A percentile compares a stretch with the other conserved stretches of the same genome.
phyloP scores from a whole-genome alignment of 306 rosid genomes.

The Pterocarpus santalinus region DNA sequence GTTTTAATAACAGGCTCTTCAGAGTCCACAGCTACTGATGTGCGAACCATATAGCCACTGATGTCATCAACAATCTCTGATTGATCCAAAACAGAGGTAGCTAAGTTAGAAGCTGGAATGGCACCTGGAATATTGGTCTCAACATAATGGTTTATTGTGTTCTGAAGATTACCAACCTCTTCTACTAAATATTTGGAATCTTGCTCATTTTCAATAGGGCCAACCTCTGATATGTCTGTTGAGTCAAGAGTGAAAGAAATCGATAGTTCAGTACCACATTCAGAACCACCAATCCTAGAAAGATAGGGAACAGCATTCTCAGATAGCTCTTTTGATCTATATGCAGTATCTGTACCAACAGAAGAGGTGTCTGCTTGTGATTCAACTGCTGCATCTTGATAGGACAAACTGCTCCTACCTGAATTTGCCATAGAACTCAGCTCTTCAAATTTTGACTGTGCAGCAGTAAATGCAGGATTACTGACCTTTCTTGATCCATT shows the following conservation, averaged over 20 bases:
- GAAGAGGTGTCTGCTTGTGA: slow-evolving; percentile 54
- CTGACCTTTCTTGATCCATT: slow-evolving; percentile 71
- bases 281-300: slow-evolving; percentile 76
- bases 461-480: slow-evolving; percentile 76
- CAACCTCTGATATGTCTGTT: slow-evolving; percentile 74
- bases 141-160: slow-evolving; percentile 40
- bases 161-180: slow-evolving; percentile 53
- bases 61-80: slow-evolving; percentile 53
- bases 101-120: slow-evolving; percentile 45
- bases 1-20: slow-evolving; percentile 48
- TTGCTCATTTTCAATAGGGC: slow-evolving; percentile 61
- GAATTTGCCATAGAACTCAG: slow-evolving; percentile 59
- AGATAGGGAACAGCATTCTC: slow-evolving; percentile 59
- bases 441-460: slow-evolving; percentile 83
- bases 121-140: slow-evolving; percentile 47
- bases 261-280: slow-evolving; percentile 84
- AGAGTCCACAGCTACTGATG: slow-evolving; percentile 52
- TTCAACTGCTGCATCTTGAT: slow-evolving; percentile 63
- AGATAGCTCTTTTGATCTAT: slow-evolving; percentile 58
- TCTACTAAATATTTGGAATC: slow-evolving; percentile 62
- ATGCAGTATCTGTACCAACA: slow-evolving; percentile 50
- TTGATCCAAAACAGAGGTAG: slow-evolving; percentile 48
- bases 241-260: slow-evolving; percentile 90
- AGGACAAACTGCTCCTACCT: slow-evolving; percentile 52
- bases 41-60: slow-evolving; percentile 42